phyloP scores from a whole-genome alignment of 2,329 filamentous ascomycete species.

The Botrytis fragariae region DNA sequence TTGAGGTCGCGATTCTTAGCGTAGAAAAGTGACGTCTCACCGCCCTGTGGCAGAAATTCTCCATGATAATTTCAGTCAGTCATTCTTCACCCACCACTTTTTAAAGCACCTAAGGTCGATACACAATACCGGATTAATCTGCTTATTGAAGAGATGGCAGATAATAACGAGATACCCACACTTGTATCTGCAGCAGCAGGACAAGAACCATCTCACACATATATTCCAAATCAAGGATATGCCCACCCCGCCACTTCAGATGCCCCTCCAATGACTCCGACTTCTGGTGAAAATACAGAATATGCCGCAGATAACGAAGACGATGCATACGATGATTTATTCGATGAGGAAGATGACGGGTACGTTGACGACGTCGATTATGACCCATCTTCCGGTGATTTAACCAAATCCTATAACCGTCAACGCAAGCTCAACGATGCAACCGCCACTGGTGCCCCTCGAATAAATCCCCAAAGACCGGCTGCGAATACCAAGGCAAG shows the following conservation, averaged over 20 bases:
- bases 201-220: constrained; percentile 46
- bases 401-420: constrained; percentile 82
- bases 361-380: constrained; percentile 57
- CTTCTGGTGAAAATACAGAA: constrained; percentile 35
- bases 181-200: constrained; percentile 41
- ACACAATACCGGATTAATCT: neutral
- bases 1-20: constrained; percentile 19
- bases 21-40: constrained; percentile 7
- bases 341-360: constrained; percentile 62
- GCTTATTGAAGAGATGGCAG: constrained; percentile 24
- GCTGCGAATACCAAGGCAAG: constrained; percentile 74
- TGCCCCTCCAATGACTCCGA: constrained; percentile 37
- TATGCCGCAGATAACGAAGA: constrained; percentile 41
- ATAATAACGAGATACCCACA: constrained; percentile 20
- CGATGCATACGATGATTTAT: constrained; percentile 46
- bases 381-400: constrained; percentile 60
- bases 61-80: constrained; percentile 14
- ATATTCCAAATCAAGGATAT: constrained; percentile 50
- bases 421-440: constrained; percentile 64
- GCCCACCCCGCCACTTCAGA: constrained; percentile 40
- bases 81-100: constrained; percentile 4
- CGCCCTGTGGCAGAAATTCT: constrained; percentile 16
- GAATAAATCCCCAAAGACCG: constrained; percentile 76
- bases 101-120: neutral
- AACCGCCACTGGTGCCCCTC: constrained; percentile 50